phyloP scores from a whole-genome alignment of 768 basidiomycete species.

The Auricularia sp. region DNA sequence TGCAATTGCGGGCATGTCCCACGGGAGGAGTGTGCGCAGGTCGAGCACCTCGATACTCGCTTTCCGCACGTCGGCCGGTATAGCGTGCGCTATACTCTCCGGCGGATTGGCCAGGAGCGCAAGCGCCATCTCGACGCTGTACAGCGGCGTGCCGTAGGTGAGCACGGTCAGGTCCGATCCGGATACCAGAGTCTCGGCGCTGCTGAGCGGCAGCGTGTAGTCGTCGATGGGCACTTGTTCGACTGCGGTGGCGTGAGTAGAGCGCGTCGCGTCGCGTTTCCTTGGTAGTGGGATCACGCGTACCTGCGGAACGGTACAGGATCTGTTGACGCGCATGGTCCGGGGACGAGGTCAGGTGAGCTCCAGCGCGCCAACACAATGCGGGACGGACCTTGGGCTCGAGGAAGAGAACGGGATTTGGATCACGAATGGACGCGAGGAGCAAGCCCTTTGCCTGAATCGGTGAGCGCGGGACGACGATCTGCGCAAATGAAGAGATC shows the following conservation, averaged over 20 bases:
- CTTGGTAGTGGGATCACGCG: background rate
- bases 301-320: constrained; percentile 81
- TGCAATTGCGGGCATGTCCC: constrained; percentile 72
- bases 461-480: constrained; percentile 91
- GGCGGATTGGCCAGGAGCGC: constrained; percentile 63
- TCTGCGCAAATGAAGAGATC: constrained; percentile 14
- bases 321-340: constrained; percentile 25
- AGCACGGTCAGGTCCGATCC: constrained; percentile 85
- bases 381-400: constrained; percentile 54
- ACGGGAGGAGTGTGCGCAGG: constrained; percentile 78
- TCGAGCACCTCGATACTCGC: constrained; percentile 86
- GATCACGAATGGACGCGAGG: constrained; percentile 78
- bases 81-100: constrained; percentile 45
- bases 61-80: constrained; percentile 54
- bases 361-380: background rate
- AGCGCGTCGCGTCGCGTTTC: background rate
- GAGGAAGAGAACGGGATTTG: constrained; percentile 92
- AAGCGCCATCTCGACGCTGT: constrained; percentile 79
- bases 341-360: background rate
- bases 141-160: constrained; percentile 90
- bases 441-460: constrained; percentile 93
- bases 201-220: constrained; percentile 71
- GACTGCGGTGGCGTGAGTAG: constrained; percentile 32
- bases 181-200: constrained; percentile 62
- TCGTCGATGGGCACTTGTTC: constrained; percentile 91